Conservation (phyloP, 768 basidiomycete species). For the Dendrothele bispora region DNA sequence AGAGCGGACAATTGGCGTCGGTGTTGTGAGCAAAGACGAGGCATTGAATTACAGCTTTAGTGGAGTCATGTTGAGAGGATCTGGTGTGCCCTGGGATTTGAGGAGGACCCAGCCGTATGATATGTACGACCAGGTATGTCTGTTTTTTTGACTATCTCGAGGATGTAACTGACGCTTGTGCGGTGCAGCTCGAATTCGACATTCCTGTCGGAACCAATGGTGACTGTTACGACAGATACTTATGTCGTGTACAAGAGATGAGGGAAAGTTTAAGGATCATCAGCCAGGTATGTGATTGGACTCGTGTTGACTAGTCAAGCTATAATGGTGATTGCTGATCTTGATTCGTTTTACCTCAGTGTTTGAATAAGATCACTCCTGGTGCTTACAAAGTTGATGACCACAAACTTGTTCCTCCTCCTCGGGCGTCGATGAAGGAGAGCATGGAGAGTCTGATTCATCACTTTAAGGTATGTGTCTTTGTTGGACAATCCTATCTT, state of each 20-base stretch:
- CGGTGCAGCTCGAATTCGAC: conserved; percentile 85
- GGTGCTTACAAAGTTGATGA: conserved; percentile 95
- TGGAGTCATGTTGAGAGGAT: conserved; percentile 95
- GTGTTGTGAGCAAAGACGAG: conserved; percentile 87
- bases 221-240: conserved; percentile 97
- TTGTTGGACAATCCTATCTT: not conserved
- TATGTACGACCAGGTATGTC: conserved; percentile 84
- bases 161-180: not conserved
- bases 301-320: not conserved
- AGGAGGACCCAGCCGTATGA: conserved; percentile 92
- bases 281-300: conserved; percentile 61
- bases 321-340: not conserved
- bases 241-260: conserved; percentile 98
- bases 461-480: conserved; percentile 81
- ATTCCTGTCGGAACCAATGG: conserved; percentile 96
- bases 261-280: conserved; percentile 91
- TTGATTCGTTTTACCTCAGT: conserved; percentile 43
- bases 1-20: conserved; percentile 87
- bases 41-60: conserved; percentile 92
- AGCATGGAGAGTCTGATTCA: conserved; percentile 98
- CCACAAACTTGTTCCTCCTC: conserved; percentile 95
- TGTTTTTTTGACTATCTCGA: not conserved
- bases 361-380: conserved; percentile 94
- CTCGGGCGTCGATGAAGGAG: conserved; percentile 98
- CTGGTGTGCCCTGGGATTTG: conserved; percentile 93